Conservation (phyloP, 192 early-diverging fungal species). For the Paraglomus brasilianum region DNA sequence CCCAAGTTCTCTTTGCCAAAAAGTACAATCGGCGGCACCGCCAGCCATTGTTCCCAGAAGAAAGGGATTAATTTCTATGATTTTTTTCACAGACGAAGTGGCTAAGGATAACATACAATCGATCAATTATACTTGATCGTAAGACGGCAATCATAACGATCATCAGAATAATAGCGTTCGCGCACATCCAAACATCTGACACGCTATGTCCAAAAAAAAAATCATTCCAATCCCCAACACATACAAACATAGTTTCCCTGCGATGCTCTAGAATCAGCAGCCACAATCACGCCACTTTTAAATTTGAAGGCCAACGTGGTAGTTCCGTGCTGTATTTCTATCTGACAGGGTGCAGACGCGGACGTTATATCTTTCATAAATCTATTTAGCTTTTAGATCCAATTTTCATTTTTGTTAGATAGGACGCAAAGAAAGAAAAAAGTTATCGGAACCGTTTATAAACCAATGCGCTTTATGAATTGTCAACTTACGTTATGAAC, state of each 20-base stretch:
- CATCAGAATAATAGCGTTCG: neutral
- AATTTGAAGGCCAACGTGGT: slow-evolving; percentile 99
- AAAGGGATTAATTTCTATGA: slow-evolving; percentile 99
- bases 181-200: neutral
- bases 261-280: slow-evolving; percentile 95
- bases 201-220: neutral
- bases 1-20: slow-evolving; percentile 97
- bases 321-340: slow-evolving; percentile 95
- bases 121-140: neutral
- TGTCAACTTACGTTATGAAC: slow-evolving; percentile 48
- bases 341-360: slow-evolving; percentile 69
- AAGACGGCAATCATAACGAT: neutral
- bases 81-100: slow-evolving; percentile 95
- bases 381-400: slow-evolving; percentile 67
- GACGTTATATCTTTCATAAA: slow-evolving; percentile 85
- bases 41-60: slow-evolving; percentile 99
- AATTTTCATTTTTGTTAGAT: neutral
- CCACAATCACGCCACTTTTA: slow-evolving; percentile 88
- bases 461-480: neutral
- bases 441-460: neutral
- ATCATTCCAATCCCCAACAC: neutral
- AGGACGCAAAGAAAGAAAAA: neutral
- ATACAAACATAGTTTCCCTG: slow-evolving; percentile 86
- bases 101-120: slow-evolving; percentile 46
- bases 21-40: slow-evolving; percentile 97